Conservation (phyloP, 768 basidiomycete species). For the Lactarius hengduanensis region DNA sequence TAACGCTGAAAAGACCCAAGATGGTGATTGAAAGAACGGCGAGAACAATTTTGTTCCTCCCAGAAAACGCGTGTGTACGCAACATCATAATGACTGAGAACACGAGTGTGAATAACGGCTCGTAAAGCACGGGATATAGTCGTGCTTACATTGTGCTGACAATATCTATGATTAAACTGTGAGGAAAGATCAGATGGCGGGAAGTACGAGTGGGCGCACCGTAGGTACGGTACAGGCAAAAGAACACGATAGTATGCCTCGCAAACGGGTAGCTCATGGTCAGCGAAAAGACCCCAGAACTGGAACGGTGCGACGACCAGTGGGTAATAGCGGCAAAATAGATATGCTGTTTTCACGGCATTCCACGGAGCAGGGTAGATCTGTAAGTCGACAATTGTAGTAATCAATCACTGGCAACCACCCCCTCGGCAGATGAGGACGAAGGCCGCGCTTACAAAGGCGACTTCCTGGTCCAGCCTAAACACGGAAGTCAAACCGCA, state of each 20-base stretch:
- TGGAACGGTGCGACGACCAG: slow-evolving; percentile 20
- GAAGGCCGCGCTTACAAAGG: slow-evolving; percentile 6
- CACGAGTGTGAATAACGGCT: slow-evolving; percentile 1
- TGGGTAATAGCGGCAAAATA: slow-evolving; percentile 27
- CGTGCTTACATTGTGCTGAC: slow-evolving; percentile 21
- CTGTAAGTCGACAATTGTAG: background rate
- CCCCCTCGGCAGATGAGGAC: background rate
- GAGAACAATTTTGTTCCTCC: slow-evolving; percentile 8
- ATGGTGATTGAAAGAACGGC: slow-evolving; percentile 6
- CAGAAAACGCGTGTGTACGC: slow-evolving; percentile 27
- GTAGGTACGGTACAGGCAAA: slow-evolving; percentile 9
- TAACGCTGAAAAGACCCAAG: background rate
- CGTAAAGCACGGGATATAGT: background rate
- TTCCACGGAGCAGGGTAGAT: slow-evolving; percentile 25
- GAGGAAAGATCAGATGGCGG: background rate
- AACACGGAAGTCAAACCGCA: too few relatives aligned
- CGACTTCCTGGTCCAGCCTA: slow-evolving; percentile 23
- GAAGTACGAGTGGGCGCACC: slow-evolving; percentile 10
- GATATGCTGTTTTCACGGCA: slow-evolving; percentile 17
- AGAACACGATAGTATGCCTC: slow-evolving; percentile 7
- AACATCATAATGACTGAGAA: slow-evolving; percentile 25
- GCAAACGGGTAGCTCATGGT: slow-evolving; percentile 11
- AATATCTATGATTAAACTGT: slow-evolving; percentile 8
- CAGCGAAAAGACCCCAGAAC: slow-evolving; percentile 14
- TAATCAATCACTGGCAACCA: background rate